Evolutionary conservation across 2,329 filamentous ascomycete genomes (phyloP).

Genomic region (Ophiostoma novo-ulmi): DNA sequence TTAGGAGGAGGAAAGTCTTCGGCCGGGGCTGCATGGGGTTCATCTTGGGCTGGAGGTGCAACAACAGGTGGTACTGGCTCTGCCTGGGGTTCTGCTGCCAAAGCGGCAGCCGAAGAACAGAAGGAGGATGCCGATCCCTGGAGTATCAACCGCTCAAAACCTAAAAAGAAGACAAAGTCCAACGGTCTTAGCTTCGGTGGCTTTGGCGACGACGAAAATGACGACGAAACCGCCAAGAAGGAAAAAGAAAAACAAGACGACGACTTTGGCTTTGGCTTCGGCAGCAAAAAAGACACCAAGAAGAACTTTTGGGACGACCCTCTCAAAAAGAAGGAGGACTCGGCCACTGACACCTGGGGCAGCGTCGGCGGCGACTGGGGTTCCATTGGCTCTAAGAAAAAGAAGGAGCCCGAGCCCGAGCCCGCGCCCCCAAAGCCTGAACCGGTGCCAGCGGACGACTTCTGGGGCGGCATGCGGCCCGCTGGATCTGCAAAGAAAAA

Average conservation of each 20-base stretch:
- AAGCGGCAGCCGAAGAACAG: conserved; percentile 35
- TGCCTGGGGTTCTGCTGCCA: conserved; percentile 33
- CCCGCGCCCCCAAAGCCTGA: conserved; percentile 26
- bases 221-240: conserved; percentile 30
- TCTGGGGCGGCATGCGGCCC: conserved; percentile 27
- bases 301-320: conserved; percentile 12
- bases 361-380: conserved; percentile 34
- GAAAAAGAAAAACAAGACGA: conserved; percentile 32
- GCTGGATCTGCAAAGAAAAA: conserved; percentile 36
- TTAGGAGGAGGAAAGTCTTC: conserved; percentile 35
- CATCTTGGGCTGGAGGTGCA: conserved; percentile 42
- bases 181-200: conserved; percentile 43
- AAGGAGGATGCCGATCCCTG: conserved; percentile 47
- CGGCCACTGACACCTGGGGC: conserved; percentile 34
- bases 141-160: conserved; percentile 43
- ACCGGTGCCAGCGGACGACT: conserved; percentile 30
- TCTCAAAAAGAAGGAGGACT: conserved; percentile 39
- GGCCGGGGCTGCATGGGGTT: conserved; percentile 44
- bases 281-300: conserved; percentile 38
- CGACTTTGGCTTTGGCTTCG: conserved; percentile 34
- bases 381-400: conserved; percentile 40
- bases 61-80: conserved; percentile 47
- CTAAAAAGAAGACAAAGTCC: conserved; percentile 48
- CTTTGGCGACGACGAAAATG: conserved; percentile 40
- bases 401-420: conserved; percentile 36